These are phyloP conservation scores for Arbutus unedo DNA, from an alignment of 148 eudicot genomes.

Conservation along the genomic window DNA sequence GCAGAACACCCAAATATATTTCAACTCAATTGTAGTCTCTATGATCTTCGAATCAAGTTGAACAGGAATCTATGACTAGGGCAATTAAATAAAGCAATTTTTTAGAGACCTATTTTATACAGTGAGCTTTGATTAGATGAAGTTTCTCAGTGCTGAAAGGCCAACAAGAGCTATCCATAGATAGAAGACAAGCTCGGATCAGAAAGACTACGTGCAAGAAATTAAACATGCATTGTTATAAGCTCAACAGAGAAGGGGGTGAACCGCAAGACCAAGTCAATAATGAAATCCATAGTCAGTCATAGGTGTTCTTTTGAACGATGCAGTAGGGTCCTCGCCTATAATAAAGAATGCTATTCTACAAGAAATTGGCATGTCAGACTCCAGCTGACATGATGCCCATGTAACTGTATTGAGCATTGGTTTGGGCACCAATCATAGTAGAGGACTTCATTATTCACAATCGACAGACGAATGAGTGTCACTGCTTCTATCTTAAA, in stretches of 20 bases:
- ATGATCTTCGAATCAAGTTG: constrained; percentile 8
- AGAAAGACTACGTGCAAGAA: background rate
- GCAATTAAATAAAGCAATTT: background rate
- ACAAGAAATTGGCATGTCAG: background rate
- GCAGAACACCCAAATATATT: background rate
- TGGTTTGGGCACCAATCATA: background rate
- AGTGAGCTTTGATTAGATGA: background rate
- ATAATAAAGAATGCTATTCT: background rate
- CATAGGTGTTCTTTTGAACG: background rate
- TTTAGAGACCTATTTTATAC: background rate
- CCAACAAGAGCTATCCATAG: background rate
- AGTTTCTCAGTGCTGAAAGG: constrained; percentile 2
- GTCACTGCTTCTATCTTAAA: too few species aligned
- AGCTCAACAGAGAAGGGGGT: background rate
- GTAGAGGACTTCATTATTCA: background rate
- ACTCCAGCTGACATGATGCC: background rate
- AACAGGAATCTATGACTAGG: background rate
- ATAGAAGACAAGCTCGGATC: background rate
- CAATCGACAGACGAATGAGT: too few species aligned
- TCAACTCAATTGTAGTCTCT: background rate
- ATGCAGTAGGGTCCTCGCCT: background rate
- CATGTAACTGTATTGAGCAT: background rate
- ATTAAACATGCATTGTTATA: background rate
- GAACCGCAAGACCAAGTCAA: background rate
- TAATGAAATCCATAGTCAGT: background rate